Evolutionary conservation across 108 stramenopile species (phyloP).

Genomic region (Cyclotella sp.): DNA sequence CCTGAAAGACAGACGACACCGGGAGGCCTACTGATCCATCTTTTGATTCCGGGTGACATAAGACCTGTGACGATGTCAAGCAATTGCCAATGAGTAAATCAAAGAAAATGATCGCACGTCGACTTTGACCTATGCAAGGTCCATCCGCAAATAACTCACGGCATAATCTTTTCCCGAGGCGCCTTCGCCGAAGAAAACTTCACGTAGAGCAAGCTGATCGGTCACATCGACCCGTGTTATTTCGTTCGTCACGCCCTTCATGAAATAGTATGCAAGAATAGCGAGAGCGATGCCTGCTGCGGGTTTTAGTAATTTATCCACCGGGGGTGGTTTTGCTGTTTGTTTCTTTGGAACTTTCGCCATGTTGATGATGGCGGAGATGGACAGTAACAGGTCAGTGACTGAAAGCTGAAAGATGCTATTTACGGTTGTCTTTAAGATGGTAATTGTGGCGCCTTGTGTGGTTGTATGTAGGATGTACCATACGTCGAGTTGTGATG

Average conservation of each 20-base stretch:
- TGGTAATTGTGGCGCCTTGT: too few relatives aligned
- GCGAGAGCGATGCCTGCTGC: conserved; percentile 75
- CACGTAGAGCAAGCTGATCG: conserved; percentile 77
- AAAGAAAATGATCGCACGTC: not conserved
- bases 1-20: conserved; percentile 76
- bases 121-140: not conserved
- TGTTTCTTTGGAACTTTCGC: conserved; percentile 41
- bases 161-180: conserved; percentile 67
- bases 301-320: conserved; percentile 78
- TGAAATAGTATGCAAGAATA: conserved; percentile 74
- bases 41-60: conserved; percentile 67
- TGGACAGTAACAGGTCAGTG: too few relatives aligned
- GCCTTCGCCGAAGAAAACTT: conserved; percentile 86
- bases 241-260: conserved; percentile 65
- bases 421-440: too few relatives aligned
- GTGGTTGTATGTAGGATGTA: too few relatives aligned
- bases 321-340: conserved; percentile 53
- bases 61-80: conserved; percentile 20
- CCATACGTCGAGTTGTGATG: too few relatives aligned
- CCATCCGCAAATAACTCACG: conserved; percentile 4
- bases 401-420: not conserved
- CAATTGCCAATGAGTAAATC: not conserved
- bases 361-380: not conserved
- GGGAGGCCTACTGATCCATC: conserved; percentile 56
- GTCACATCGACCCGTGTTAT: conserved; percentile 72